phyloP scores from a whole-genome alignment of 1,284 basidiomycete genomes.

The Lentinus polychrous region DNA sequence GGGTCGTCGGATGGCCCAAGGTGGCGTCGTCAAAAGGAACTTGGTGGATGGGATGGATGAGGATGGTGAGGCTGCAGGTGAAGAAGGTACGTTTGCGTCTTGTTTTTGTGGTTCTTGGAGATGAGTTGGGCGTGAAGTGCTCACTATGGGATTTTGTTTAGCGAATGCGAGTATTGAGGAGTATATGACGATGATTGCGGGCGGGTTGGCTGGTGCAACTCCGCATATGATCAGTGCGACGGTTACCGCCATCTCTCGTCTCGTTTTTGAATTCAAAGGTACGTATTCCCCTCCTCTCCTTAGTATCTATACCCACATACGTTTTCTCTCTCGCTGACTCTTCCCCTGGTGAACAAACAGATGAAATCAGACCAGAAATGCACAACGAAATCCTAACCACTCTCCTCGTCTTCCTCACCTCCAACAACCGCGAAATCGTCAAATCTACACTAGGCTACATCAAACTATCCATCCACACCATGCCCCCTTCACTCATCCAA shows the following conservation, averaged over 20 bases:
- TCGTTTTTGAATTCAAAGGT: slow-evolving; percentile 98
- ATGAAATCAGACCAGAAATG: slow-evolving; percentile 68
- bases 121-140: slow-evolving; percentile 5
- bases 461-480: slow-evolving; percentile 88
- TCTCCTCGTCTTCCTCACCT: slow-evolving; percentile 84
- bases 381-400: slow-evolving; percentile 85
- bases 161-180: slow-evolving; percentile 84
- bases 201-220: slow-evolving; percentile 87
- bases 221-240: slow-evolving; percentile 99
- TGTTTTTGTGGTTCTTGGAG: background rate
- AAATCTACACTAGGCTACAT: slow-evolving; percentile 94
- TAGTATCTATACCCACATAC: background rate
- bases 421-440: slow-evolving; percentile 95
- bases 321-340: slow-evolving; percentile 5
- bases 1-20: slow-evolving; percentile 88
- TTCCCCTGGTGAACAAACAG: too few species aligned
- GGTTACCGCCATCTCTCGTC: slow-evolving; percentile 87
- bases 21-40: slow-evolving; percentile 77
- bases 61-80: slow-evolving; percentile 49
- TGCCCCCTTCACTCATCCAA: slow-evolving; percentile 65
- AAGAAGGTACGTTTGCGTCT: slow-evolving; percentile 3
- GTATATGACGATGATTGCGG: slow-evolving; percentile 96
- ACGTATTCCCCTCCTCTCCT: slow-evolving; percentile 4
- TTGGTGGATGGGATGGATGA: slow-evolving; percentile 81
- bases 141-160: slow-evolving; percentile 20